Evolutionary conservation across 2,329 filamentous ascomycete genomes (phyloP).

Genomic region (Neofusicoccum ribis): DNA sequence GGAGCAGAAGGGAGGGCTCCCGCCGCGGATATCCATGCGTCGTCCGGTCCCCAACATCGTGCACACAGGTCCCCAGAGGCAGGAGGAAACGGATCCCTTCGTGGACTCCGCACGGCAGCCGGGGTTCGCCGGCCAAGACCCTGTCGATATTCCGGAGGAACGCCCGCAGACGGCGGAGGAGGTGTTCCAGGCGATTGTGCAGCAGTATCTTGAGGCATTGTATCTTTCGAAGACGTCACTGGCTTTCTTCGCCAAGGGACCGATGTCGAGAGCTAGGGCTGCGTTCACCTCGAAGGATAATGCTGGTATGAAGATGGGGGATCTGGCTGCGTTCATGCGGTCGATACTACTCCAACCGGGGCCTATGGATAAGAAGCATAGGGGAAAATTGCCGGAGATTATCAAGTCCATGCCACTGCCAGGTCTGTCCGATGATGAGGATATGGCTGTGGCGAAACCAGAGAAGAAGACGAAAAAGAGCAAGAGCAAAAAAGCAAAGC

Average conservation of each 20-base stretch:
- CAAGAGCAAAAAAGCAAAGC: constrained; percentile 64
- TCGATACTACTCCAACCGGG: constrained; percentile 65
- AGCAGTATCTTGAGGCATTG: constrained; percentile 46
- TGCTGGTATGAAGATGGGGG: constrained; percentile 59
- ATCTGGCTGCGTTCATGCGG: constrained; percentile 69
- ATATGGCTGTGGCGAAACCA: constrained; percentile 29
- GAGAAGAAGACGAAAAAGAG: constrained; percentile 50
- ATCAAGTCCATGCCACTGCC: constrained; percentile 58
- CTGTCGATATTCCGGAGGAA: neutral
- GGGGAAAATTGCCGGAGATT: constrained; percentile 66
- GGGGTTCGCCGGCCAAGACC: constrained; percentile 10
- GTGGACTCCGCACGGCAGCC: constrained; percentile 7
- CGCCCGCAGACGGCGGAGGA: constrained; percentile 30
- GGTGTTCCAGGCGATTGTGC: constrained; percentile 53
- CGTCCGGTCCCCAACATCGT: constrained; percentile 22
- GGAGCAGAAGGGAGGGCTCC: constrained; percentile 24
- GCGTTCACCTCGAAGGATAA: constrained; percentile 67
- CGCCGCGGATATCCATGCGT: constrained; percentile 34
- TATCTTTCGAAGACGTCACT: constrained; percentile 66
- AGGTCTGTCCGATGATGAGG: constrained; percentile 44
- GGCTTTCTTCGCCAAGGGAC: constrained; percentile 82
- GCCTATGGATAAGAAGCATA: constrained; percentile 76
- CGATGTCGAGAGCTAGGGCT: constrained; percentile 71
- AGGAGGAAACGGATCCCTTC: neutral
- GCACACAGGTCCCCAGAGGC: neutral